These are phyloP conservation scores for Mrakia hoshinonis DNA, from an alignment of 768 basidiomycete genomes.

Conservation along the genomic window DNA sequence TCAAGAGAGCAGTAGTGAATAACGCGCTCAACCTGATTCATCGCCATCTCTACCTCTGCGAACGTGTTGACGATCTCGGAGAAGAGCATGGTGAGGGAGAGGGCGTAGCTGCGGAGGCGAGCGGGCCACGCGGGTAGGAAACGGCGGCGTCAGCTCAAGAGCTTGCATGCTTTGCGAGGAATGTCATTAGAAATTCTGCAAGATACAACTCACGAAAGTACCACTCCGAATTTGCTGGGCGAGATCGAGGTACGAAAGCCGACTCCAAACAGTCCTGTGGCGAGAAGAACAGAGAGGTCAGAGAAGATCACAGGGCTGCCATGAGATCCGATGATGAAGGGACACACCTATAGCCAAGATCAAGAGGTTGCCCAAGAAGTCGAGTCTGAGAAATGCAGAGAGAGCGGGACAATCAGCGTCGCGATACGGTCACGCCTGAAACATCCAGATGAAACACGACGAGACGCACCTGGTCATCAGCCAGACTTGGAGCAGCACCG, in stretches of 20 bases:
- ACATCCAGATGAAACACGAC: too few species aligned
- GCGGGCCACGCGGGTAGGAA: too few species aligned
- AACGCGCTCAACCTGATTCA: conserved; percentile 50
- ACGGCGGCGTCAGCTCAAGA: too few species aligned
- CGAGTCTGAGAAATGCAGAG: not conserved
- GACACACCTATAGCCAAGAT: conserved; percentile 7
- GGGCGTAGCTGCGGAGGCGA: conserved; percentile 1
- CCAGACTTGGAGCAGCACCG: not conserved
- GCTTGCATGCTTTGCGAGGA: too few species aligned
- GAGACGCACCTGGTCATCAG: not conserved
- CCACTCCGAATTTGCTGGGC: too few species aligned
- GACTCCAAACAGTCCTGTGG: too few species aligned
- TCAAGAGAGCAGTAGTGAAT: conserved; percentile 70
- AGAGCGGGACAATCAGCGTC: too few species aligned
- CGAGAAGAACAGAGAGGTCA: too few species aligned
- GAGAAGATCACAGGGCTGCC: not conserved
- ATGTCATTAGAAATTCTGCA: too few species aligned
- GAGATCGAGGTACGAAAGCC: too few species aligned
- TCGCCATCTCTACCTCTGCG: conserved; percentile 80
- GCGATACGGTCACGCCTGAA: too few species aligned
- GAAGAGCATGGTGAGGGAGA: conserved; percentile 14
- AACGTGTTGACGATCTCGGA: conserved; percentile 31
- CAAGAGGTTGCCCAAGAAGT: conserved; percentile 36
- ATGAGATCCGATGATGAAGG: not conserved
- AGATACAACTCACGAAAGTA: too few species aligned